Percentiles rank a stretch among this genome's conserved stretches.
These are phyloP conservation scores for Ceratobasidium sp. DNA, from an alignment of 1,284 basidiomycete species.

Conservation along the genomic window DNA sequence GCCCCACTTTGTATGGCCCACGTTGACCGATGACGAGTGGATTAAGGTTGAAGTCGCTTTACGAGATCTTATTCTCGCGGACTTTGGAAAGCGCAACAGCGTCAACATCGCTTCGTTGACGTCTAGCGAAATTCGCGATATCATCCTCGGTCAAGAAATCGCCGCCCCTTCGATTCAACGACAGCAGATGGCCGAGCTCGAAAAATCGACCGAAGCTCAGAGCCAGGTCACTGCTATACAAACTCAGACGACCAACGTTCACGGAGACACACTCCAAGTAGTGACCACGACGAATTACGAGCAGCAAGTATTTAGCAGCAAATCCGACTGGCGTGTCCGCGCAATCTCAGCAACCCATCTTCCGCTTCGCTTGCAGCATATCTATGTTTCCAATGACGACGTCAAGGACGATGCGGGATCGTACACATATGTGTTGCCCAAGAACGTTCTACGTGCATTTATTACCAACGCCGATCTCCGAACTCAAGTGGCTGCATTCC, in stretches of 20 bases:
- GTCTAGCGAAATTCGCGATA: conserved; percentile 93
- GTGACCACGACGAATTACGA: conserved; percentile 99
- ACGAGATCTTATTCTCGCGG: conserved; percentile 91
- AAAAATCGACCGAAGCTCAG: conserved; percentile 94
- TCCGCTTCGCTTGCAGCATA: conserved; percentile 94
- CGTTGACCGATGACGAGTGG: conserved; percentile 95
- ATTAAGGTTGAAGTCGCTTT: conserved; percentile 99
- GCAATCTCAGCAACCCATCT: conserved; percentile 97
- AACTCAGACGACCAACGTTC: conserved; percentile 97
- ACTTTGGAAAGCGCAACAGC: conserved; percentile 98
- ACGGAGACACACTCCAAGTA: conserved; percentile 95
- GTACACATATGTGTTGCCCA: conserved; percentile 95
- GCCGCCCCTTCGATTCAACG: conserved; percentile 85
- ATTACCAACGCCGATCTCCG: conserved; percentile 93
- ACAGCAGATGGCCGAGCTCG: conserved; percentile 99
- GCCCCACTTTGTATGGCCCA: conserved; percentile 98
- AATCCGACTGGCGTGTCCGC: conserved; percentile 98
- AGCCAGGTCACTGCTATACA: conserved; percentile 96
- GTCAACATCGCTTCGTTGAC: conserved; percentile 99
- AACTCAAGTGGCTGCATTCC: conserved; percentile 93
- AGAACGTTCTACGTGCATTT: conserved; percentile 96
- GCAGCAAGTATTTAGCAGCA: conserved; percentile 95
- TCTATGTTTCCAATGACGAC: conserved; percentile 99
- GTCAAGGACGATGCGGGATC: conserved; percentile 96
- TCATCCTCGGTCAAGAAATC: conserved; percentile 97